Conservation (phyloP, 176 grass and related monocot genomes). For the Eleusine indica region DNA sequence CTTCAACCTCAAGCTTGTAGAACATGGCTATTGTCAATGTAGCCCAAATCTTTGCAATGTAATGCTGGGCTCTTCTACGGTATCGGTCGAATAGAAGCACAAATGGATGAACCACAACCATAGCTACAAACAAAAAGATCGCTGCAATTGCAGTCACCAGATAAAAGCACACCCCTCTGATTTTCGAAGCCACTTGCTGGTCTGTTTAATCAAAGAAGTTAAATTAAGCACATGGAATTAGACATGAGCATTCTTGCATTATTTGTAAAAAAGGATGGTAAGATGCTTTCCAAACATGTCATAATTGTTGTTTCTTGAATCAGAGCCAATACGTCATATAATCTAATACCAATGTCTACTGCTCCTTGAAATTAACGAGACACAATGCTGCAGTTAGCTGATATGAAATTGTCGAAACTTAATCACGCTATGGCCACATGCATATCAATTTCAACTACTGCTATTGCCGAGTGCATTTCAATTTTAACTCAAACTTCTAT, state of each 20-base stretch:
- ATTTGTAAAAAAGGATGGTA: not conserved
- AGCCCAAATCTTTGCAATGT: slow-evolving; percentile 87
- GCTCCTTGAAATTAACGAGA: slow-evolving; percentile 7
- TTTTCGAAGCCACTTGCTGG: slow-evolving; percentile 55
- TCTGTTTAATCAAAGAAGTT: slow-evolving; percentile 55
- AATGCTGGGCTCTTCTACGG: slow-evolving; percentile 69
- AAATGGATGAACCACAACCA: slow-evolving; percentile 76
- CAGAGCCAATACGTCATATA: not conserved
- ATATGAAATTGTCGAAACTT: not conserved
- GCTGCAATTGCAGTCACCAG: slow-evolving; percentile 62
- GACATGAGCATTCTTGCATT: not conserved
- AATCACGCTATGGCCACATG: not conserved
- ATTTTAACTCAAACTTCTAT: not conserved
- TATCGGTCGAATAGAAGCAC: slow-evolving; percentile 79
- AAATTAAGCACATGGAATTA: slow-evolving; percentile 30
- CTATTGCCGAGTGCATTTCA: not conserved
- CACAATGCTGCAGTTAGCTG: not conserved
- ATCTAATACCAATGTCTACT: not conserved
- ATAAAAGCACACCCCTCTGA: slow-evolving; percentile 85
- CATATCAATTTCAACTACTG: not conserved
- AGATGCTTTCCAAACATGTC: not conserved
- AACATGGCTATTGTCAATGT: slow-evolving; percentile 75
- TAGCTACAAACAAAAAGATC: slow-evolving; percentile 69
- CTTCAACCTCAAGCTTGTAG: slow-evolving; percentile 91
- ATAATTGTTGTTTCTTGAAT: not conserved